Conservation (phyloP, 2,329 filamentous ascomycete genomes). For the Alternaria solani region DNA sequence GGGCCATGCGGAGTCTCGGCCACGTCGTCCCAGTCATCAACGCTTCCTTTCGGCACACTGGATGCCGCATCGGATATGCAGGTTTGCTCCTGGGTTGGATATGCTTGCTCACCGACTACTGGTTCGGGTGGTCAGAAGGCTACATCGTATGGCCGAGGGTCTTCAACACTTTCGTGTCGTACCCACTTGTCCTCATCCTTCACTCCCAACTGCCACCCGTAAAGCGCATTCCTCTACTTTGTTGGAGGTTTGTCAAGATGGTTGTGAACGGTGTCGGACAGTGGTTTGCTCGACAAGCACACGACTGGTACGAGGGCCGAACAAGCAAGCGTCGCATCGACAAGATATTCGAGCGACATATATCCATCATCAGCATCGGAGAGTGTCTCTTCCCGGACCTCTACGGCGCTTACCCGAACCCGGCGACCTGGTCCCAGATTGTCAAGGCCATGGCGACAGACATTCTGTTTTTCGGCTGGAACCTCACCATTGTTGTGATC, state of each 20-base stretch:
- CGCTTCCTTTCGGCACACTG: neutral
- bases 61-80: neutral
- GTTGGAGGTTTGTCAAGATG: neutral
- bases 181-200: neutral
- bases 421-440: neutral
- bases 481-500: neutral
- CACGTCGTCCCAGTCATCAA: neutral
- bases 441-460: neutral
- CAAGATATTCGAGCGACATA: neutral
- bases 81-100: neutral
- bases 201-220: neutral
- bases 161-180: neutral
- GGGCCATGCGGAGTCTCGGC: neutral
- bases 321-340: conserved; percentile 6
- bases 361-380: neutral
- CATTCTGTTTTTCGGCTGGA: neutral
- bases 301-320: conserved; percentile 3
- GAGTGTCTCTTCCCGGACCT: conserved; percentile 13
- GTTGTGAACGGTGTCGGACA: neutral
- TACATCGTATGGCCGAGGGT: neutral
- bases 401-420: neutral
- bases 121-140: neutral
- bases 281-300: neutral
- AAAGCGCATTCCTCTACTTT: neutral
- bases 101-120: neutral